Percentiles rank a stretch among this genome's conserved stretches.
phyloP scores from a whole-genome alignment of 176 grass and related monocot genomes.

The Eragrostis nindensis region DNA sequence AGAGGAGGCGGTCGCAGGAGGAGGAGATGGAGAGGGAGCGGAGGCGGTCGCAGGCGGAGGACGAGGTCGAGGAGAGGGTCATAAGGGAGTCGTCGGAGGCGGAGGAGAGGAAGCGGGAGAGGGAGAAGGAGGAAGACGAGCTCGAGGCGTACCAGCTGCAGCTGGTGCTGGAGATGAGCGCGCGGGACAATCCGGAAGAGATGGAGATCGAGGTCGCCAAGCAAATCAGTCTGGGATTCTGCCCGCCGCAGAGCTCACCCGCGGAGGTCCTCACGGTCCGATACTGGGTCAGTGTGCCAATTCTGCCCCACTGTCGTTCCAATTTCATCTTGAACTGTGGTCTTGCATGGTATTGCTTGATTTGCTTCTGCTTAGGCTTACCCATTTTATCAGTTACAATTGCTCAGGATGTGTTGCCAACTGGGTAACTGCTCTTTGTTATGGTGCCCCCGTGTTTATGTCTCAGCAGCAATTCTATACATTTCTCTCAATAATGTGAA shows the following conservation, averaged over 20 bases:
- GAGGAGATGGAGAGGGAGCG: constrained; percentile 26
- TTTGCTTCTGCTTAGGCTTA: neutral
- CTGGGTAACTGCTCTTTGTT: neutral
- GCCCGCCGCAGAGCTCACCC: constrained; percentile 54
- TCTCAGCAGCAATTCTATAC: neutral
- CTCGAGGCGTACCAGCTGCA: constrained; percentile 95
- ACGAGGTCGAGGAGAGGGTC: constrained; percentile 71
- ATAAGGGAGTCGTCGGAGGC: constrained; percentile 48
- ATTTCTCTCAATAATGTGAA: neutral
- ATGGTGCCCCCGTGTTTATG: neutral
- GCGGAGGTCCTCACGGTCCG: constrained; percentile 64
- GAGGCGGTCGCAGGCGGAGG: constrained; percentile 37
- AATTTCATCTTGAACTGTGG: constrained; percentile 30
- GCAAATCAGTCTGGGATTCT: constrained; percentile 89
- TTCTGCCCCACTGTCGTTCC: constrained; percentile 17
- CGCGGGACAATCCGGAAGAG: constrained; percentile 92
- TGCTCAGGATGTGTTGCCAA: constrained; percentile 4
- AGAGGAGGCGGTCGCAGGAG: constrained; percentile 29
- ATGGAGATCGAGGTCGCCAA: constrained; percentile 96
- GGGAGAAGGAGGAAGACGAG: constrained; percentile 66
- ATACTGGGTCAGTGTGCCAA: constrained; percentile 78
- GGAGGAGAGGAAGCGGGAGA: constrained; percentile 61
- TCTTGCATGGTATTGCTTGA: constrained; percentile 8
- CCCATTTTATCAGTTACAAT: neutral
- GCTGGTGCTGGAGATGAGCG: constrained; percentile 91